phyloP scores from a whole-genome alignment of 306 rosid species.

The Cucumis melo region DNA sequence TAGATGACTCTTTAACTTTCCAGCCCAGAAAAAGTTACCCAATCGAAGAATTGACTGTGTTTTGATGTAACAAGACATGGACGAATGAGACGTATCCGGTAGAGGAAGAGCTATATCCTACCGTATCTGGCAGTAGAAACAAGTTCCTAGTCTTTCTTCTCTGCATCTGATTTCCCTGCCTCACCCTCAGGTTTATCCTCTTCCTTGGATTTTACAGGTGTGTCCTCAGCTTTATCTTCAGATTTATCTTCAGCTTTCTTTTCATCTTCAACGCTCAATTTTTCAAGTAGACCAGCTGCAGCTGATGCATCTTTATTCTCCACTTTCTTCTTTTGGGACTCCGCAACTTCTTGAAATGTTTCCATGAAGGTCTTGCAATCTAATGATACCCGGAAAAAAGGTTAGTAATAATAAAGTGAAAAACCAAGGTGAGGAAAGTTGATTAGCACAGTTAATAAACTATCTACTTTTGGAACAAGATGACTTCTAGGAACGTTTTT shows the following conservation, averaged over 20 bases:
- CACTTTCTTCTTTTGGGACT: conserved; percentile 48
- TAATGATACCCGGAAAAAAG: background rate
- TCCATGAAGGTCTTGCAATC: conserved; percentile 88
- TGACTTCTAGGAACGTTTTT: background rate
- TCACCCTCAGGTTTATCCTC: conserved; percentile 17
- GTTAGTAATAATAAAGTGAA: background rate
- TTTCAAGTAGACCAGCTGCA: conserved; percentile 64
- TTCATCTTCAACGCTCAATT: conserved; percentile 66
- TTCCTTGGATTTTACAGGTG: conserved; percentile 9
- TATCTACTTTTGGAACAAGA: background rate
- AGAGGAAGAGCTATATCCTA: background rate
- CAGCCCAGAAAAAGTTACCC: background rate
- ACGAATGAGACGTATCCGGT: background rate
- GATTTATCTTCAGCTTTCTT: conserved; percentile 34
- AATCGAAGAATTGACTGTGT: background rate
- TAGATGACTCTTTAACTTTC: background rate
- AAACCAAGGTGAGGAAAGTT: background rate
- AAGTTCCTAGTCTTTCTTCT: conserved; percentile 34
- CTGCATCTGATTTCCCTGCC: conserved; percentile 23
- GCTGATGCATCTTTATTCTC: conserved; percentile 48
- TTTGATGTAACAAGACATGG: background rate
- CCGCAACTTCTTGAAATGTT: conserved; percentile 80
- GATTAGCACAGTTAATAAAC: background rate
- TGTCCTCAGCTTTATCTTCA: background rate
- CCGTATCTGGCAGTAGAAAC: conserved; percentile 22